Evolutionary conservation across 2,329 filamentous ascomycete genomes (phyloP), one percentile per base, ranked within the genome.

Genomic region (Parastagonospora nodorum): DNA sequence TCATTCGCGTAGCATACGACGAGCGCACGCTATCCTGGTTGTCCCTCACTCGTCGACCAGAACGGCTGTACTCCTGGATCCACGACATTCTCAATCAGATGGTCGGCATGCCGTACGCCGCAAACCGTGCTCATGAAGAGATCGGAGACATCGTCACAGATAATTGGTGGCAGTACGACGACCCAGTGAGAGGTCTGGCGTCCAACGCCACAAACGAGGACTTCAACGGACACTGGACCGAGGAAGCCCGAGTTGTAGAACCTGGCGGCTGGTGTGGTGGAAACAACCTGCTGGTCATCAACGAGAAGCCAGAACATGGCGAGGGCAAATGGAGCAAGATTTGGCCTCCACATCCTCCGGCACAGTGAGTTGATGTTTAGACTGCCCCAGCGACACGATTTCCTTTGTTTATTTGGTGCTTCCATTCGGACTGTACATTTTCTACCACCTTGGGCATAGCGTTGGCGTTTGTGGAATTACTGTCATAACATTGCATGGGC

Each of bases 1-100:
- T 83, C 63, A 82, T 92, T 37, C 83, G 88, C 14, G 87, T 89
- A 4, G 85, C 88, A 1, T 91, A 92, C 67, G 80, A 83, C 40
- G 72, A 77, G 28, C 66, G 67, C 4, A 83, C 84, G 0, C 77
- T 88, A 8, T 74, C 74, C 1, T 86, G 83, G 82, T 76, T 90
- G 2, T 74, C 78, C 2, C 72, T 85, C 27, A 82, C 83, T 5
- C 82, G 83, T 51, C 82, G 85, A 10, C 86, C 88, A 61, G 88
- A 92, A 70, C 77, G 83, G 5, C 75, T 91, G 0, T 86, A 88
- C 54, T 77, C 79, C 0, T 70, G 82, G 4, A 77, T 84, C 2
- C 86, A 90, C 61, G 74, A 77, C 27, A 66, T 89, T 14, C 69
- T 85, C 11, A 87, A 83, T 45, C 76, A 76, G 51, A 61, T 85